Evolutionary conservation across 345 rosid species (phyloP).

Genomic region (Zanthoxylum bungeanum): DNA sequence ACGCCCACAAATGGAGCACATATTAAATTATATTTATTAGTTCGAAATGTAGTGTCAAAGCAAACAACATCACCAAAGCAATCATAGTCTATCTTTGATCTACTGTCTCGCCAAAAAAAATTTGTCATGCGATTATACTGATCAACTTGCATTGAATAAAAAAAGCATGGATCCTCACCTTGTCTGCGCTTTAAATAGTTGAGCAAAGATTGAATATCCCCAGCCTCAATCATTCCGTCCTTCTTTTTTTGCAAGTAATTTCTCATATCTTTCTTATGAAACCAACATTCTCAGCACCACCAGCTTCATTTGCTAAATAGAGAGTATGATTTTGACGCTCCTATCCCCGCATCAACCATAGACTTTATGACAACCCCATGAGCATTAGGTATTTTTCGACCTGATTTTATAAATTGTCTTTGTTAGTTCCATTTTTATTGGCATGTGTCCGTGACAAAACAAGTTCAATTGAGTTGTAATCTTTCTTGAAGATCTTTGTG

Average conservation of each 20-base stretch:
- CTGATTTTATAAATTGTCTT: constrained; percentile 10
- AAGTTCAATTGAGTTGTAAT: no score
- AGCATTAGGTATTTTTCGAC: background rate
- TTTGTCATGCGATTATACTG: background rate
- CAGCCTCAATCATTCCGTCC: background rate
- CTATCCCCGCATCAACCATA: background rate
- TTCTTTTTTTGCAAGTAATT: background rate
- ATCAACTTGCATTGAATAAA: background rate
- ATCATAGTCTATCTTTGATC: background rate
- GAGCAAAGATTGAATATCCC: background rate
- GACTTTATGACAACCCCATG: background rate
- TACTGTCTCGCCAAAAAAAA: background rate
- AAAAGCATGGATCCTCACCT: background rate
- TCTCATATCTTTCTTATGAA: background rate
- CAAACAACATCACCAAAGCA: background rate
- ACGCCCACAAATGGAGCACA: background rate
- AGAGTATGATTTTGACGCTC: background rate
- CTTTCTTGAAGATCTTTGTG: no score
- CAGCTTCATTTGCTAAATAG: background rate
- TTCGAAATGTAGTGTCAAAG: background rate
- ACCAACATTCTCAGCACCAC: background rate
- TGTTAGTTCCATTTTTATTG: no score
- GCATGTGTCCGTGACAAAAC: no score
- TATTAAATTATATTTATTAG: background rate
- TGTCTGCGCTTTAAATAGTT: background rate